Evolutionary conservation across 805 yeast genomes (phyloP), one percentile per base, ranked within the genome.

Genomic region (Yamadazyma olivae): DNA sequence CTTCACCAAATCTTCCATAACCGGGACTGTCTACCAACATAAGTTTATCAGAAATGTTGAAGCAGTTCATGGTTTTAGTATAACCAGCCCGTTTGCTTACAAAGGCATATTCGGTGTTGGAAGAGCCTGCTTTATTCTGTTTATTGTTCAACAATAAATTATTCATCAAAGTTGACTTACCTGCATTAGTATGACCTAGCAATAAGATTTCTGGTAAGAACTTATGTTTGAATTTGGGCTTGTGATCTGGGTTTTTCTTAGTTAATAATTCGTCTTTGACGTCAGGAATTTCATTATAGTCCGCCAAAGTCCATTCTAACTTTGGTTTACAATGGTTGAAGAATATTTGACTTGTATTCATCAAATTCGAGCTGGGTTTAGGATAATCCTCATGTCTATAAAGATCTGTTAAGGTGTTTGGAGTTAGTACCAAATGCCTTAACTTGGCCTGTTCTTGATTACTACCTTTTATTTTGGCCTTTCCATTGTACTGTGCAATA

Each of bases 1-100:
- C 52, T 12, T 70, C 71, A 13, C 95, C 89, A 42, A 71, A 77
- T 26, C 61, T 71, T 2, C 98, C 98, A 55, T 90, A 90, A 0
- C 98, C 98, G 1, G 98, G 98, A 17, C 88, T 74, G 53, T 90
- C 98, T 2, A 88, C 75, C 3, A 90, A 49, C 41, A 87, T 65
- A 29, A 90, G 64, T 37, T 71, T 64, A 32, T 75, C 74, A 3
- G 83, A 83, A 9, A 84, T 59, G 39, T 79, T 83, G 59, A 72
- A 89, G 44, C 86, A 79, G 51, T 84, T 85, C 51, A 89, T 60
- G 3, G 91, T 73, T 34, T 73, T 71, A 3, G 82, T 77, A 43
- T 60, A 74, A 5, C 84, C 86, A 15, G 81, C 79, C 41, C 65
- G 61, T 39, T 59, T 61, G 0, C 82, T 76, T 1, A 77, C 74